Conservation (phyloP, 164 flowering plant species). For the Berberis thunbergii region DNA sequence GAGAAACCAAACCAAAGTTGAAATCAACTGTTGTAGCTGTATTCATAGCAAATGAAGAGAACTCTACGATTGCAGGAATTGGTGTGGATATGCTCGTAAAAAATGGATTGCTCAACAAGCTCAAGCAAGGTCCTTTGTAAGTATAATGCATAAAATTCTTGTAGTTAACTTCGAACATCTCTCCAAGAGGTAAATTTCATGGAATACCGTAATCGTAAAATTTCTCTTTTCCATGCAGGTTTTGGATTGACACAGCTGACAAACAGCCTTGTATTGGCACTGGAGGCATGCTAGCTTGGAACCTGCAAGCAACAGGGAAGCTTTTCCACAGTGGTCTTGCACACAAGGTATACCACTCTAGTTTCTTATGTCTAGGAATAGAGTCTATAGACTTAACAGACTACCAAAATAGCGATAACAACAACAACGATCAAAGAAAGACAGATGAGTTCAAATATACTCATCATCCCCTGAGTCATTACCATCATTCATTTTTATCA, state of each 20-base stretch:
- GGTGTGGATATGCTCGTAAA: conserved; percentile 84
- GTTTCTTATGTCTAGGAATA: no score
- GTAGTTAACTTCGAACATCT: background rate
- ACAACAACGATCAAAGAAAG: no score
- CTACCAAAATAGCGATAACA: no score
- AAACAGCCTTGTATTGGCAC: conserved; percentile 98
- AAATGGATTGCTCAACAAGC: conserved; percentile 73
- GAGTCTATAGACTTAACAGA: no score
- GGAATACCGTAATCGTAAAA: no score
- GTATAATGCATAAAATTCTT: conserved; percentile 14
- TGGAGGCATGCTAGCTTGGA: conserved; percentile 94
- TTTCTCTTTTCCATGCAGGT: conserved; percentile 30
- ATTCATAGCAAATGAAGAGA: conserved; percentile 92
- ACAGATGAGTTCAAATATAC: no score
- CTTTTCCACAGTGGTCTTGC: conserved; percentile 97
- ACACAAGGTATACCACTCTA: conserved; percentile 53
- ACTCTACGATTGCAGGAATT: conserved; percentile 73
- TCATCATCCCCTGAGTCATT: no score
- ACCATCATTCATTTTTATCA: no score
- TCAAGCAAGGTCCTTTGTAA: conserved; percentile 88
- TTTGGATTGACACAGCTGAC: conserved; percentile 97
- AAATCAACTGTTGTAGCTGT: conserved; percentile 89
- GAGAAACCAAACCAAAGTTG: conserved; percentile 65
- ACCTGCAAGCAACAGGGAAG: conserved; percentile 73
- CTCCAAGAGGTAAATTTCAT: no score